Percentiles rank a stretch among this genome's conserved stretches.
phyloP scores from a whole-genome alignment of 2,329 filamentous ascomycete genomes.

The Verticillium zaregamsianum region DNA sequence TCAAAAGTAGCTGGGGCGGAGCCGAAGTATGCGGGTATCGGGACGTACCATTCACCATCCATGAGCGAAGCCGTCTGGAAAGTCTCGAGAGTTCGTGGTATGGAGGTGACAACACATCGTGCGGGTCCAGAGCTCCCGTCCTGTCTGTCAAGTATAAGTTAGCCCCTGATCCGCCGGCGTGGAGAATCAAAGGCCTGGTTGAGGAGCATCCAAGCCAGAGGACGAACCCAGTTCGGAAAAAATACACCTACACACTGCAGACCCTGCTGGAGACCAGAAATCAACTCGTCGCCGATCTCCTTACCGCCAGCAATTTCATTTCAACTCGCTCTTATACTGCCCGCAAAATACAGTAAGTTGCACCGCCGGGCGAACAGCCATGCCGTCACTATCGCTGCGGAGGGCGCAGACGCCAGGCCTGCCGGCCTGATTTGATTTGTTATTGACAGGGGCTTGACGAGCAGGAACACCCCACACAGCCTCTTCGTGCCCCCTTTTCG shows the following conservation, averaged over 20 bases:
- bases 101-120: constrained; percentile 13
- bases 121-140: constrained; percentile 9
- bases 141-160: constrained; percentile 32
- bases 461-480: background rate
- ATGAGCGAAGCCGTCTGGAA: constrained; percentile 1
- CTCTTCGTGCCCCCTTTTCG: background rate
- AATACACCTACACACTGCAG: background rate
- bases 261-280: background rate
- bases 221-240: background rate
- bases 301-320: background rate
- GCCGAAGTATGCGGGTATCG: constrained; percentile 2
- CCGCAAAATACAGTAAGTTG: background rate
- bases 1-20: background rate
- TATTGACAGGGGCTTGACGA: background rate
- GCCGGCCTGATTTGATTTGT: background rate
- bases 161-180: constrained; percentile 22
- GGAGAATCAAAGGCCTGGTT: background rate
- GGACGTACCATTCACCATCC: background rate
- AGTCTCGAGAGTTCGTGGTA: background rate
- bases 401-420: background rate
- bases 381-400: background rate
- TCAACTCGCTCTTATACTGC: background rate
- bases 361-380: background rate
- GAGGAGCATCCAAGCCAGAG: background rate
- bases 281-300: background rate